Evolutionary conservation across 352 stramenopile genomes (phyloP), one percentile per base, ranked within the genome.

Genomic region (Globisporangium recalcitrans): DNA sequence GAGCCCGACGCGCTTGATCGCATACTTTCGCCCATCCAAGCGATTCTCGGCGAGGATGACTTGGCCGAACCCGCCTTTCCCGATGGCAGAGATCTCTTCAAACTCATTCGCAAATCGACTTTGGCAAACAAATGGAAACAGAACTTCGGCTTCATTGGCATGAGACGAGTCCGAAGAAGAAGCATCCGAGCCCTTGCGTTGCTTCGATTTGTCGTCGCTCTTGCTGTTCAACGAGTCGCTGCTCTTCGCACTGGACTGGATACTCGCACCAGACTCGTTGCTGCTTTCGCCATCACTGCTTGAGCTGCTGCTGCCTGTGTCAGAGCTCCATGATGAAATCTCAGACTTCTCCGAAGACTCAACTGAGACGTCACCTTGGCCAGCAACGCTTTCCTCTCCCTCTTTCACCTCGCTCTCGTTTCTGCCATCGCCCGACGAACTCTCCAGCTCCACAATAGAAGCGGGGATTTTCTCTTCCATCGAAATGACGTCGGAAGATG

Each of bases 11-110:
- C 85, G 80, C 70, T 98, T 98, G 46, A 98, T 91, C 1, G 93
- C 95, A 69, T 97, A 98, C 38, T 96, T 87, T 61, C 92, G 80
- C 24, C 93, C 83, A 75, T 98, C 95, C 0, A 98, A 71, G 7
- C 92, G 87, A 72, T 98, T 98, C 53, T 96, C 85, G 13, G 90
- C 91, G 31, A 97, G 82, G 56, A 98, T 92, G 4, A 98, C 95
- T 79, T 98, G 89, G 16, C 95, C 95, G 36, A 97, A 98, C 1
- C 94, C 95, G 47, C 95, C 95, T 68, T 96, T 86, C 16, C 94
- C 95, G 52, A 98, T 84, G 8, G 91, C 76, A 21, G 85, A 92
- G 11, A 92, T 64, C 63, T 94, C 80, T 31, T 88, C 76, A 72
- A 94, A 94, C 48, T 94, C 85, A 53, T 94, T 91, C 40, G 80